Conservation (phyloP, 495 filamentous ascomycete species). For the Penicillium psychrofluorescens region DNA sequence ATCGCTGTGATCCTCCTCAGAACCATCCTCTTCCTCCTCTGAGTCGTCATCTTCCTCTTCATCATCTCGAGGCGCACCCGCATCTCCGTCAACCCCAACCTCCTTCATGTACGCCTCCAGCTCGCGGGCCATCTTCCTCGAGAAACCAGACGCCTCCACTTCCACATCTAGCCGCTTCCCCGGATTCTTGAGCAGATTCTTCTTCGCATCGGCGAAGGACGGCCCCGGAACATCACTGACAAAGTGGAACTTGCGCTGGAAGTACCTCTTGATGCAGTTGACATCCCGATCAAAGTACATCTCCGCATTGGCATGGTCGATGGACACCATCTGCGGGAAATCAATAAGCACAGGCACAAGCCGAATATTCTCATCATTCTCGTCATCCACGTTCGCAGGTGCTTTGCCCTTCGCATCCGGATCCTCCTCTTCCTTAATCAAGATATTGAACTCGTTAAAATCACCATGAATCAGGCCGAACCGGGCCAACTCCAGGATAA, state of each 20-base stretch:
- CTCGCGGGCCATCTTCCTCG: conserved; percentile 90
- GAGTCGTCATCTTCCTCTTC: conserved; percentile 32
- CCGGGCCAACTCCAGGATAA: conserved; percentile 77
- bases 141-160: conserved; percentile 90
- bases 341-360: conserved; percentile 77
- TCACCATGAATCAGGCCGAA: conserved; percentile 95
- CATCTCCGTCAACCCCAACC: conserved; percentile 53
- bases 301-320: conserved; percentile 85
- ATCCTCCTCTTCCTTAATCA: conserved; percentile 66
- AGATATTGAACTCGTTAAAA: conserved; percentile 99
- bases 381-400: conserved; percentile 20
- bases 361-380: conserved; percentile 24
- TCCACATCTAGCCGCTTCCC: conserved; percentile 73
- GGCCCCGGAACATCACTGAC: conserved; percentile 74
- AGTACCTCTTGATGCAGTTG: conserved; percentile 87
- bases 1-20: conserved; percentile 8
- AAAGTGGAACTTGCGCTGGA: conserved; percentile 83
- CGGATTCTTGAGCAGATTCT: conserved; percentile 56
- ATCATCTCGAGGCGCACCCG: conserved; percentile 21
- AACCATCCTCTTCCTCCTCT: conserved; percentile 17
- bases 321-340: conserved; percentile 97
- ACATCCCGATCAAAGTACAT: conserved; percentile 97
- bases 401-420: conserved; percentile 32
- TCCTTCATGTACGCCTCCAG: conserved; percentile 82
- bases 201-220: conserved; percentile 74